Evolutionary conservation across 208 protist genomes (phyloP), one percentile per base, ranked within the genome.

Genomic region (Trypanosoma mega): DNA sequence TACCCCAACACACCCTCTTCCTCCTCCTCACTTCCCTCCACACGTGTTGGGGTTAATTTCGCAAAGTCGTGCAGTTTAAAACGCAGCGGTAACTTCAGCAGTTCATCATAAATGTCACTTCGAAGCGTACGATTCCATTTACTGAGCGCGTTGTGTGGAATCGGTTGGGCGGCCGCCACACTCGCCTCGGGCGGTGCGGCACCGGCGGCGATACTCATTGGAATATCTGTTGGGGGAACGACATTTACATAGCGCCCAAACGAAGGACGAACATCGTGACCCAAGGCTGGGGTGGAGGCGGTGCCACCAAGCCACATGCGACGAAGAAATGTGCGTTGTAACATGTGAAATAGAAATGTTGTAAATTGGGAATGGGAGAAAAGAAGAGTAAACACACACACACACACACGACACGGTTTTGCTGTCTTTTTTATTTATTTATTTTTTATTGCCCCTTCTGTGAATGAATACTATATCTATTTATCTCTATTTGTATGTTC

Each of bases 31-130:
- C 30, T 26, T 11, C 31, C 23, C 3, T 24, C n/a, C 29, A 26
- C 2, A 39, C 34, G 23, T 12, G 57, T 30, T 53, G 61, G n/a
- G 47, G 41, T 24, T 21, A 95, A 71, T 20, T 48, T 69, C 12
- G 51, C 53, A 55, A 93, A 95, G 63, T 79, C 72, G 48, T 95
- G 89, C 44, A 95, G 71, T 36, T 74, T 72, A 60, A 74, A 95
- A 8, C 89, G 82, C 39, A 95, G 55, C 8, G 89, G 89, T 16
- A 95, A 65, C 66, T 95, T 95, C 51, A 93, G 56, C 39, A 95
- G 64, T 54, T 95, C 89, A 43, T 93, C 89, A 74, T 95, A 95
- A 43, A 95, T 73, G 29, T 92, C 85, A 6, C 78, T 68, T 3
- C 84, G 80, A 0, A 95, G 79, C 3, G 41, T 59, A 1, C 78